These are phyloP conservation scores for Malus hybrid DNA, from an alignment of 331 rosid species.

Conservation along the genomic window DNA sequence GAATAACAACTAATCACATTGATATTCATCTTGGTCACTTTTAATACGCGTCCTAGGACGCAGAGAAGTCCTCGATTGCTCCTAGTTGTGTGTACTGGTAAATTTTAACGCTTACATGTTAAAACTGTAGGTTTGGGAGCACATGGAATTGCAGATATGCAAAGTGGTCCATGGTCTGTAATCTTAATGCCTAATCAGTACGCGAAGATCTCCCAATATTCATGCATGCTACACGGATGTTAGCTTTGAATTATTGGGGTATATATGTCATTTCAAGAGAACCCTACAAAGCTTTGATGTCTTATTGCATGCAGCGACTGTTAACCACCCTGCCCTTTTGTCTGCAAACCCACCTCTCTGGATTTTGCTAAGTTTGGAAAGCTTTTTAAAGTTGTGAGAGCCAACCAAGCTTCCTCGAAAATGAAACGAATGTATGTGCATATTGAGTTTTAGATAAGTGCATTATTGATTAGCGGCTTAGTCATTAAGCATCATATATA, in stretches of 20 bases:
- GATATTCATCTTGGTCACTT: neutral
- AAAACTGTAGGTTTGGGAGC: neutral
- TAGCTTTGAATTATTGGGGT: neutral
- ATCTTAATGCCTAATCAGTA: neutral
- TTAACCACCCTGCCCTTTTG: neutral
- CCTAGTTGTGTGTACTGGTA: neutral
- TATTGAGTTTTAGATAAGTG: neutral
- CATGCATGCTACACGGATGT: neutral
- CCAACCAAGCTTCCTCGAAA: neutral
- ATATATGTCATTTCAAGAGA: neutral
- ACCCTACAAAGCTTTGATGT: neutral
- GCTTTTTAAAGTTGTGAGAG: neutral
- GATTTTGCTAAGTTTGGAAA: neutral
- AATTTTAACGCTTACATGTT: neutral
- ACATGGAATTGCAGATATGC: neutral
- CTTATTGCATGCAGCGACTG: neutral
- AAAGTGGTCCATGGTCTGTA: neutral
- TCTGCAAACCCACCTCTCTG: neutral
- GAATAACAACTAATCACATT: neutral
- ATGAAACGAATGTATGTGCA: neutral
- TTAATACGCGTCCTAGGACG: neutral
- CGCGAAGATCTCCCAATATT: neutral
- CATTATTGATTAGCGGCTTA: neutral
- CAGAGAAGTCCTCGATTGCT: neutral
- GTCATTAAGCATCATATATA: neutral